These are phyloP conservation scores for Sonneratia caseolaris DNA, from an alignment of 345 rosid genomes.

Conservation along the genomic window DNA sequence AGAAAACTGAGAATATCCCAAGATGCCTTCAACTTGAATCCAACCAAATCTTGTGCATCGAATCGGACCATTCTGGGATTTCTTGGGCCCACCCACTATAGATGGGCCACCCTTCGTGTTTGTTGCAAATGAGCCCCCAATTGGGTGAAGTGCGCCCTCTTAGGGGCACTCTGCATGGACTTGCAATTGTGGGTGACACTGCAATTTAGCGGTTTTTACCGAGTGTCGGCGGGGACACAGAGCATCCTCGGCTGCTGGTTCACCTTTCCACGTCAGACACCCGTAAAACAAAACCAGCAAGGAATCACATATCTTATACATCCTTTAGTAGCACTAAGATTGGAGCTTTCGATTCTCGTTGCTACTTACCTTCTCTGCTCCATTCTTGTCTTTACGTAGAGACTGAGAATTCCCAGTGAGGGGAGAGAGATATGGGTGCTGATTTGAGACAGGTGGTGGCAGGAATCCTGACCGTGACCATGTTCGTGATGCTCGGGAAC, in stretches of 20 bases:
- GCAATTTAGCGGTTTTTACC: neutral
- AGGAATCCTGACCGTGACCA: slow-evolving; percentile 13
- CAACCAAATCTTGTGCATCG: neutral
- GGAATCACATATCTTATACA: neutral
- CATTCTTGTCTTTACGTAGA: neutral
- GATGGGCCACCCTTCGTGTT: neutral
- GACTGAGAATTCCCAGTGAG: neutral
- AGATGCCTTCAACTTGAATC: neutral
- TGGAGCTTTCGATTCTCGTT: neutral
- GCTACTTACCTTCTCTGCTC: neutral
- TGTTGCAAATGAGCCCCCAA: neutral
- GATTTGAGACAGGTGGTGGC: slow-evolving; percentile 17
- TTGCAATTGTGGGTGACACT: neutral
- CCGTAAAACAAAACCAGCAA: neutral
- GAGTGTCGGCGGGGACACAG: neutral
- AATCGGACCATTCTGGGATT: neutral
- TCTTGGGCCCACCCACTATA: neutral
- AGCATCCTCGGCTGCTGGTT: neutral
- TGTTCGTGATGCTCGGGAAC: slow-evolving; percentile 51
- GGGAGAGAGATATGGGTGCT: neutral
- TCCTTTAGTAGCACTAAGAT: neutral
- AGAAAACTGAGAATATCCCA: neutral
- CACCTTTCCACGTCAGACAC: neutral
- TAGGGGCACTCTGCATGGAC: neutral
- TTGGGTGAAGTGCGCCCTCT: neutral